Evolutionary conservation across 202 grass and related monocot species (phyloP).

Genomic region (Eragrostis tef): DNA sequence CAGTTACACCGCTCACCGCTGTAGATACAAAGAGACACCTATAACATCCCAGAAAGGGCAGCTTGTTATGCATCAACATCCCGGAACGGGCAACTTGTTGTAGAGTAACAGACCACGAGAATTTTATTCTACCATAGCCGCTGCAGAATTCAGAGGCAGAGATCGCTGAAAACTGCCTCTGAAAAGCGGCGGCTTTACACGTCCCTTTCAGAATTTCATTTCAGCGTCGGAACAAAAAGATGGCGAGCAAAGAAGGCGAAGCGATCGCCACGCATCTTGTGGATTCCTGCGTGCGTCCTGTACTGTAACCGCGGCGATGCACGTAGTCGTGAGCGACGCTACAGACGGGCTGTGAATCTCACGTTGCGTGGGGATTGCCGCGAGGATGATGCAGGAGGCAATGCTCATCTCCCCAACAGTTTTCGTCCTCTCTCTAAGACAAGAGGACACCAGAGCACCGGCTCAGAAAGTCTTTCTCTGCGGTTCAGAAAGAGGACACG

Average conservation of each 20-base stretch:
- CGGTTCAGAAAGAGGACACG: neutral
- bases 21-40: neutral
- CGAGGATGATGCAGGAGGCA: neutral
- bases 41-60: neutral
- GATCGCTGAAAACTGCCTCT: neutral
- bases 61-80: neutral
- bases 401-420: neutral
- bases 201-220: slow-evolving; percentile 39
- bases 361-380: neutral
- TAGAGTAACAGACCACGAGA: neutral
- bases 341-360: no score
- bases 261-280: no score
- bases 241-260: neutral
- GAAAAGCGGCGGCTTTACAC: neutral
- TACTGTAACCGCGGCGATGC: neutral
- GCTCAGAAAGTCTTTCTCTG: no score
- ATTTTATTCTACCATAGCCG: no score
- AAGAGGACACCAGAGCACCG: no score
- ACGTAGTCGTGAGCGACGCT: neutral
- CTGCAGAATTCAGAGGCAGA: neutral
- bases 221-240: slow-evolving; percentile 49
- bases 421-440: neutral
- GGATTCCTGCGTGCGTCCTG: no score
- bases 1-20: neutral
- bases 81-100: neutral